These are phyloP conservation scores for Pochonia chlamydosporia DNA, from an alignment of 2,329 filamentous ascomycete species.

Conservation along the genomic window DNA sequence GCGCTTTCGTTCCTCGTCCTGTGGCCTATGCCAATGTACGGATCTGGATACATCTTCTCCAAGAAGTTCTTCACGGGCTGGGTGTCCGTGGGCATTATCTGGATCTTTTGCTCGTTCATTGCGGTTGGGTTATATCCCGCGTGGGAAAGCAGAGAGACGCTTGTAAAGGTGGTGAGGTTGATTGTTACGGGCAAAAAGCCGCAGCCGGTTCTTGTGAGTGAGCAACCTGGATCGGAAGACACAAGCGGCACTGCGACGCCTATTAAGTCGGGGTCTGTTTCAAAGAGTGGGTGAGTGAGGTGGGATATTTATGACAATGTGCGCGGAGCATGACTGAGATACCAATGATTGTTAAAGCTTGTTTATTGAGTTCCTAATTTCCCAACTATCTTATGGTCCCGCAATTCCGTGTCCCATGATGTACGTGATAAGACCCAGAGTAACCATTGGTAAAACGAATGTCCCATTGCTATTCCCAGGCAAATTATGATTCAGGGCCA, in stretches of 20 bases:
- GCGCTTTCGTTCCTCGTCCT: slow-evolving; percentile 70
- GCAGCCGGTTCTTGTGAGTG: background rate
- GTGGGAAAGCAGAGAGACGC: slow-evolving; percentile 67
- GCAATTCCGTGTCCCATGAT: too few relatives aligned
- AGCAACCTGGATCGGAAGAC: background rate
- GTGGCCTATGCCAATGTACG: slow-evolving; percentile 93
- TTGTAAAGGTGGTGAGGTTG: slow-evolving; percentile 13
- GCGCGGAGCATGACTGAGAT: background rate
- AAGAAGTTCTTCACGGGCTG: slow-evolving; percentile 66
- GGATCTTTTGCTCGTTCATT: slow-evolving; percentile 64
- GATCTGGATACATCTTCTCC: slow-evolving; percentile 61
- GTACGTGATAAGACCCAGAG: too few relatives aligned
- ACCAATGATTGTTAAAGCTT: background rate
- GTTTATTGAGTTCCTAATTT: too few relatives aligned
- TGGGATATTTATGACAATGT: background rate
- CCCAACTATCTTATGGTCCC: too few relatives aligned
- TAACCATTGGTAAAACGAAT: too few relatives aligned
- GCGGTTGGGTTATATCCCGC: slow-evolving; percentile 78
- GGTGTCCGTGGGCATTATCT: slow-evolving; percentile 65
- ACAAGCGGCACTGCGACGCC: slow-evolving; percentile 9
- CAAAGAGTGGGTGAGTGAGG: background rate
- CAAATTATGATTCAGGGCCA: too few relatives aligned
- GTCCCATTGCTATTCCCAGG: too few relatives aligned
- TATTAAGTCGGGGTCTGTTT: slow-evolving; percentile 1
- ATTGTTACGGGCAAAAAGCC: slow-evolving; percentile 12